Evolutionary conservation across 2,329 filamentous ascomycete genomes (phyloP), one percentile per base, ranked within the genome.

Genomic region (Beauveria scarabaeidicola): DNA sequence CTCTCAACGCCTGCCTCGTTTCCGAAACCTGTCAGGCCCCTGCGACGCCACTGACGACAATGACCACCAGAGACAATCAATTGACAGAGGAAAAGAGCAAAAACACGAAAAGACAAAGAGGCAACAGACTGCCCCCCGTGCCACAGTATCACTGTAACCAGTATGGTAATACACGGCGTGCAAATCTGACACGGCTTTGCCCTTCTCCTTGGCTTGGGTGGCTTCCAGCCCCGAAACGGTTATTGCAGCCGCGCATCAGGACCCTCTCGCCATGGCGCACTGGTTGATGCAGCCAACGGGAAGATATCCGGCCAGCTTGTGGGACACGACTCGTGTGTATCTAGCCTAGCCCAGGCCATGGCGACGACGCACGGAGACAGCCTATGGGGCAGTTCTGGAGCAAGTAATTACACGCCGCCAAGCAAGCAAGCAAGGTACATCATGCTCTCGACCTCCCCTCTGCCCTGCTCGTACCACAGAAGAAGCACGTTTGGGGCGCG

Each of bases 281-380:
- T 25, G n/a, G 32, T 58, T 44, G 36, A 41, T 44, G 11, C 43
- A 23, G 44, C 58, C 58, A 60, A 60, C 58, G 52, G 58, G 58
- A 60, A 60, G 58, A 60, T 60, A 60, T 27, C 58, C 58, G 58
- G 58, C 36, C 55, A 43, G 17, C 11, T 40, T 47, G 58, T 60
- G 58, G 58, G 51, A 60, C 52, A 38, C 47, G 46, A 21, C 48
- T 52, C 48, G 32, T 36, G 15, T 25, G 43, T 53, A 50, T 48
- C 51, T 27, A 48, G 51, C 51, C 19, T 36, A 36, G 32, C 32
- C 51, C 52, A 59, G 52, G 36, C 58, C 36, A 25, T 43, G 36
- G 46, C 32, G 47, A 38, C 36, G 17, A 21, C 46, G 54, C 36
- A 58, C 54, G 32, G 54, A 41, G 54, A 48, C 53, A 27, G 29